Evolutionary conservation across 177 flowering plant species (phyloP), one percentile per base, ranked within the genome.

Genomic region (Vitis hybrid): DNA sequence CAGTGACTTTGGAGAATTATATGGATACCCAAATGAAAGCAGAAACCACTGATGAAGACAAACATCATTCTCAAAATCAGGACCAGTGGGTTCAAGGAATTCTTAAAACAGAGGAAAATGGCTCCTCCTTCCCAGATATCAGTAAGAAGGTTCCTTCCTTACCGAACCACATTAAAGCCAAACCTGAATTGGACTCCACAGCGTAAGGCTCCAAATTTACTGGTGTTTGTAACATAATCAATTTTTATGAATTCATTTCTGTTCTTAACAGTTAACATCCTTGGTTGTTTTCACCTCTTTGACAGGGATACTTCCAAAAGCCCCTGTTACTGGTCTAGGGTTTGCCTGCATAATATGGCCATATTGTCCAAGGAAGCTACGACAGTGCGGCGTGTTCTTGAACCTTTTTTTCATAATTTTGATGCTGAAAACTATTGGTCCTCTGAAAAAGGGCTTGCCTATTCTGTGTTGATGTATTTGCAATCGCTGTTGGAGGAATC

Each of bases 261-360:
- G 26, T 50, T 70, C 13, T 60, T 13, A 11, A 39, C 48, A 39
- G 8, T 5, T 66, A 7, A 57, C 19, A 53, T 56, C 16, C 16
- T 65, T 51, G 16, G 10, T 64, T 61, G 49, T 16, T 60, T 45
- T 39, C 65, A 39, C 8, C 10, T 50, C 55, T 66, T 58, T 66
- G 1, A 48, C 79, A 90, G 98, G 70, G 90, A 90, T 78, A 70
- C 76, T 61, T 71, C 86, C 26, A 86, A 82, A 73, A 82, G 76
- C 73, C 96, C 98, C n/a, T 72, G 77, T 57, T 89, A 86, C 77
- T 94, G 98, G 98, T 86, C 98, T 13, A 84, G 83, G 74, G 85
- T 88, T 83, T 91, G 96, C 80, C 76, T 94, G 81, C 78, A 74
- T 56, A 91, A 92, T 77, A 89, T 90, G 81, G 90, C 90, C 63